Evolutionary conservation across 2,329 filamentous ascomycete genomes (phyloP), one percentile per base, ranked within the genome.

Genomic region (Amesomyces nigricolor): DNA sequence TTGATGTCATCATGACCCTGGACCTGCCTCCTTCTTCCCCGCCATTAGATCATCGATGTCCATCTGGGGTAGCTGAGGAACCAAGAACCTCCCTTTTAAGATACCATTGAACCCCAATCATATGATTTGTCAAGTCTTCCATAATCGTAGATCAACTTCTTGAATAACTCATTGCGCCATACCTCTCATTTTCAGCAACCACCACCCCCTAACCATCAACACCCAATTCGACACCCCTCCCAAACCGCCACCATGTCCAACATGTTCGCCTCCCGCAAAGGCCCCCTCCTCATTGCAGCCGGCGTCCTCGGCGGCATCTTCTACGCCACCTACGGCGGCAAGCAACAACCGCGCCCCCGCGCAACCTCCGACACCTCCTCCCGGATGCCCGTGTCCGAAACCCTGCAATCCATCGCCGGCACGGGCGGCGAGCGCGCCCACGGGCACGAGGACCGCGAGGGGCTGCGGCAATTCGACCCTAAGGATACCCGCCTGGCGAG

Each of bases 281-380:
- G 45, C 13, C 61, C 63, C 1, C 29, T 62, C 10, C 11, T 56
- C 38, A 44, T 59, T 19, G 56, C 44, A 1, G 48, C 42, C 3
- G 59, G 30, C 43, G 2, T 64, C 46, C 52, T 56, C 39, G 51
- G 54, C 40, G 52, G 59, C 6, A 42, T 64, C 2, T 47, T 54
- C 13, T 64, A 57, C 47, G 42, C 46, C 13, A 64, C 62, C 9
- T 55, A 47, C 11, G 63, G 63, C 35, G 63, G 53, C 13, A 43
- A 26, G 8, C 48, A 56, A 42, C 62, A 64, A 54, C 62, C 63
- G n/a, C 58, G 57, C 16, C 53, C 58, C 22, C 38, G 38, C 7
- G 42, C 35, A 10, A 37, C 42, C 8, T 16, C 40, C 47, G 42
- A 51, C 16, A 42, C 47, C 7, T 4, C 10, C 3, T 19, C 40